Evolutionary conservation across 73 alveolate genomes (phyloP).

Genomic region (Loxodes magnus): DNA sequence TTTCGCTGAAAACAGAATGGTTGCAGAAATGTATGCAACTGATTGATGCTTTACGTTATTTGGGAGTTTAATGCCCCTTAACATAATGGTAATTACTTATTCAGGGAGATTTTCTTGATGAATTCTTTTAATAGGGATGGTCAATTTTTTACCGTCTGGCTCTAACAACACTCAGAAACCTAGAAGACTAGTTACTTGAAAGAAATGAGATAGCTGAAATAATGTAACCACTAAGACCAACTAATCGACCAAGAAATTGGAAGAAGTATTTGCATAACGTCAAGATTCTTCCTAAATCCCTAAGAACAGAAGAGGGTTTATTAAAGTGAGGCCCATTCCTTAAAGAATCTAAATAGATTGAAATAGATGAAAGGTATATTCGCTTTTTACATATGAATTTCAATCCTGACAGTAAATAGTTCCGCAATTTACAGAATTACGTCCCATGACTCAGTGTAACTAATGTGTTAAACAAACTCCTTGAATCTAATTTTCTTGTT

Average conservation of each 20-base stretch:
- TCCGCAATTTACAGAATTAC: no score
- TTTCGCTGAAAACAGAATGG: conserved; percentile 29
- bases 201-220: conserved; percentile 39
- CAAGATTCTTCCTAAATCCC: not conserved
- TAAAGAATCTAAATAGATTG: not conserved
- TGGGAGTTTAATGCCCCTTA: conserved; percentile 42
- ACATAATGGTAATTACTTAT: conserved; percentile 1
- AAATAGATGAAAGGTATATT: conserved; percentile 5
- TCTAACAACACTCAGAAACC: conserved; percentile 16
- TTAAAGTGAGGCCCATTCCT: not conserved
- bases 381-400: conserved; percentile 4
- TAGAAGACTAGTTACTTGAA: conserved; percentile 22
- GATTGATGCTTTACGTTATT: conserved; percentile 56
- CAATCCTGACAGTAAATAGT: conserved; percentile 3
- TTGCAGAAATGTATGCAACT: conserved; percentile 41
- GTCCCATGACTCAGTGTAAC: no score
- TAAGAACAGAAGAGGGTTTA: not conserved
- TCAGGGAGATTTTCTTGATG: conserved; percentile 31
- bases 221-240: conserved; percentile 13
- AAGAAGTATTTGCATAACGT: conserved; percentile 2
- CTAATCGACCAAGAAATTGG: conserved; percentile 2
- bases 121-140: conserved; percentile 49
- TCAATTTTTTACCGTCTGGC: conserved; percentile 22
- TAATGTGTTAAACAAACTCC: no score
- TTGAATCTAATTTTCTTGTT: no score